Evolutionary conservation across 345 rosid species (phyloP).

Genomic region (Nasturtium officinale): DNA sequence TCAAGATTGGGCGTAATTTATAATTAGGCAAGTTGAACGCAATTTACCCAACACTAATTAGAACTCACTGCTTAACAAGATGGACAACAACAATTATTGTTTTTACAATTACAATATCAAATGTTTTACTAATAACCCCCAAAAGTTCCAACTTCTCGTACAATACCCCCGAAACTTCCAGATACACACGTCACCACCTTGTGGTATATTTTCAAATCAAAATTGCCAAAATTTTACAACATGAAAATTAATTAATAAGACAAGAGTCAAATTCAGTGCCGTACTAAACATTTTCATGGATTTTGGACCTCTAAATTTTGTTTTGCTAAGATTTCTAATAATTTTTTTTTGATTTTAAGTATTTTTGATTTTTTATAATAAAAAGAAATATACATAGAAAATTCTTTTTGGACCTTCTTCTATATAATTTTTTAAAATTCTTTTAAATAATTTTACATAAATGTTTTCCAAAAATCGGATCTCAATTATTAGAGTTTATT

Average conservation of each 20-base stretch:
- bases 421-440: too few species aligned
- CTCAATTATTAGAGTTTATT: too few species aligned
- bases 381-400: too few species aligned
- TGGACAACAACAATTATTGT: constrained; percentile 21
- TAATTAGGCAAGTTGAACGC: constrained; percentile 24
- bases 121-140: constrained; percentile 31
- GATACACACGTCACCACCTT: constrained; percentile 30
- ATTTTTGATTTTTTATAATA: too few species aligned
- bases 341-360: too few species aligned
- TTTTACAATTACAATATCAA: constrained; percentile 31
- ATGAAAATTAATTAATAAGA: constrained; percentile 22
- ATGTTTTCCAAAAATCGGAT: too few species aligned
- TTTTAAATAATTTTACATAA: too few species aligned
- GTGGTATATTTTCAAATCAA: constrained; percentile 28
- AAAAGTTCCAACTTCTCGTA: constrained; percentile 24
- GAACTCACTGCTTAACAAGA: constrained; percentile 31
- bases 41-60: constrained; percentile 37
- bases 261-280: too few species aligned
- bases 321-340: too few species aligned
- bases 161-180: constrained; percentile 36
- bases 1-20: constrained; percentile 13
- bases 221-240: constrained; percentile 39
- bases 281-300: too few species aligned
- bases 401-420: too few species aligned
- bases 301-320: too few species aligned